Conservation (phyloP, 2,329 filamentous ascomycete genomes). For the Magnaporthales sp. region DNA sequence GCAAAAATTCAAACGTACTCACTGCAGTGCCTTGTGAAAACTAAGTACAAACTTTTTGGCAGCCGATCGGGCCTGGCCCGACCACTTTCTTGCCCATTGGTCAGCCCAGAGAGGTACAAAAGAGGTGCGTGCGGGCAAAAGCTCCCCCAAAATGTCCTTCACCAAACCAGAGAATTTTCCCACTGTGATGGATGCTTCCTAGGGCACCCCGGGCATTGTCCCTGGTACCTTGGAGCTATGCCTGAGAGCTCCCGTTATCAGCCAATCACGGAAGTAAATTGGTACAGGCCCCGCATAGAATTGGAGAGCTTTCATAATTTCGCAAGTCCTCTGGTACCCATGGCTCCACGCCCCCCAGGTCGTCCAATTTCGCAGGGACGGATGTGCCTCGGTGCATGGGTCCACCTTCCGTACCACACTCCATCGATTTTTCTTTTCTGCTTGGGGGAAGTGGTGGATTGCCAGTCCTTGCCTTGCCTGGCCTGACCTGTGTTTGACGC, state of each 20-base stretch:
- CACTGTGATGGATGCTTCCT: constrained; percentile 3
- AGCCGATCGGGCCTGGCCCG: background rate
- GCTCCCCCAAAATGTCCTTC: background rate
- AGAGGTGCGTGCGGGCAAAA: background rate
- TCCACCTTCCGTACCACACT: constrained; percentile 15
- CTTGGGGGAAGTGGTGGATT: background rate
- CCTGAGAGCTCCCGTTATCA: background rate
- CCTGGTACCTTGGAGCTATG: constrained; percentile 5
- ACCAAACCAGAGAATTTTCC: constrained; percentile 1
- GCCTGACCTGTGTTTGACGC: background rate
- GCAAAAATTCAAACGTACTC: background rate
- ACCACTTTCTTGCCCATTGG: background rate
- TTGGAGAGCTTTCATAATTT: constrained; percentile 20
- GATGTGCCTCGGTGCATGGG: constrained; percentile 18
- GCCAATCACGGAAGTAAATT: background rate
- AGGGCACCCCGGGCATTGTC: background rate
- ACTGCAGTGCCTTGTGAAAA: background rate
- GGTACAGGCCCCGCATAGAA: background rate
- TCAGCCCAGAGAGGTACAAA: background rate
- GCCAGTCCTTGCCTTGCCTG: background rate
- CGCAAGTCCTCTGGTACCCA: constrained; percentile 18
- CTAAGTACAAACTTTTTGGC: background rate
- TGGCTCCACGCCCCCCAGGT: constrained; percentile 10
- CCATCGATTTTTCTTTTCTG: constrained; percentile 4
- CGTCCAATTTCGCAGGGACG: constrained; percentile 13